Evolutionary conservation across 139 green algal genomes (phyloP), one percentile per base, ranked within the genome.

Genomic region (Spirogloea muscicola): DNA sequence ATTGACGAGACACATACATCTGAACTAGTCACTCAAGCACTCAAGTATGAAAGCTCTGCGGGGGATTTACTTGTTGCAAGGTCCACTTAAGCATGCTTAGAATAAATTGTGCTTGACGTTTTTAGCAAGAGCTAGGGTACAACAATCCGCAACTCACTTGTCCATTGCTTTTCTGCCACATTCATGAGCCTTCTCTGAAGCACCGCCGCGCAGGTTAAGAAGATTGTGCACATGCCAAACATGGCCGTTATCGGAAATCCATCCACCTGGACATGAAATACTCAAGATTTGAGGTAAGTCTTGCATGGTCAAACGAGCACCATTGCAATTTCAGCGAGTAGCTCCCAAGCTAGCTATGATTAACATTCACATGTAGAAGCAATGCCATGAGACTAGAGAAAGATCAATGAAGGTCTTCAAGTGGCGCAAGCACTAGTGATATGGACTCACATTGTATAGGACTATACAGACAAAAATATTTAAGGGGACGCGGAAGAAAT

Each of bases 401-500:
- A 46, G 58, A 38, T 43, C 18, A 27, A 29, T 9, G 42, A 38
- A 5, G 13, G 10, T 7, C 4, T 6, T 27, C 18, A 34, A 34
- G 2, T 59, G 46, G 21, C 29, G 16, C 10, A 13, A 16, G 46
- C 31, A 63, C 25, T 25, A 36, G 42, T 7, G n/a, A 21, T 61
- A 25, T 25, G 21, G 16, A 52, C 82, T 84, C 58, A 96, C 93
- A 76, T 97, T 96, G 84, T 91, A 94, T 5, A 98, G 87, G 31
- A 97, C 88, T 58, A 96, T 74, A 82, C 93, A 98, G 5, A 98
- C 93, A 66, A 98, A 98, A 25, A 93, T 51, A 86, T 98, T 98
- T 68, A 98, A 87, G 0, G 94, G 94, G 25, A 98, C 90, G 58
- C 94, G 84, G 91, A 98, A 98, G 70, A 92, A 88, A 88, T 98